Conservation (phyloP, 495 filamentous ascomycete species). For the Aspergillus funiculosus region DNA sequence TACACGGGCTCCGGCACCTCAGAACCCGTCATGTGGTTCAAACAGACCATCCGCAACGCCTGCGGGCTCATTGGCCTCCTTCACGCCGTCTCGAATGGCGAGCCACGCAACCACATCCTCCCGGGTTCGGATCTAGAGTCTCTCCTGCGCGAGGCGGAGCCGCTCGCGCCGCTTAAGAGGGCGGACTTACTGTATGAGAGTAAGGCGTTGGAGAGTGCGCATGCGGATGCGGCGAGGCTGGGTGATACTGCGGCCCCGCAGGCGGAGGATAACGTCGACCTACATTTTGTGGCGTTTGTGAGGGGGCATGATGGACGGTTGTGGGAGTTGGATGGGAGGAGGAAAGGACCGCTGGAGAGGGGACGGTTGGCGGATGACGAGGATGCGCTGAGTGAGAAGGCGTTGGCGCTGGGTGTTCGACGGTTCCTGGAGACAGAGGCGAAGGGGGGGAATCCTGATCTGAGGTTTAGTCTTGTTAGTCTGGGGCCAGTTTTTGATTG, state of each 20-base stretch:
- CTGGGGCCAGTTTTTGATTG: conserved; percentile 61
- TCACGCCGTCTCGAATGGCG: conserved; percentile 65
- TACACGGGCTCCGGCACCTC: conserved; percentile 46
- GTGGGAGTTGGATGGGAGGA: conserved; percentile 80
- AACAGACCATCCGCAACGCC: conserved; percentile 82
- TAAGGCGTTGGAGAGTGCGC: conserved; percentile 62
- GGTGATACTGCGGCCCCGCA: conserved; percentile 70
- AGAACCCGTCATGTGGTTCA: conserved; percentile 78
- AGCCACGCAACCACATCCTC: conserved; percentile 37
- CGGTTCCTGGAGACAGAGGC: conserved; percentile 59
- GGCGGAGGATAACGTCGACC: conserved; percentile 61
- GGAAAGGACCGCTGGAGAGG: conserved; percentile 63
- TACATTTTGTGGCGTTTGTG: conserved; percentile 85
- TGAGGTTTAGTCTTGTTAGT: conserved; percentile 71
- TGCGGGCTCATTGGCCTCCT: conserved; percentile 82
- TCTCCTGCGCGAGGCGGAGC: conserved; percentile 42
- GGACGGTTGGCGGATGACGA: conserved; percentile 50
- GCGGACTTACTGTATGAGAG: conserved; percentile 70
- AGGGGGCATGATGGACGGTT: conserved; percentile 62
- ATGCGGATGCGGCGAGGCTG: conserved; percentile 60
- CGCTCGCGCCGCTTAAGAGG: conserved; percentile 46
- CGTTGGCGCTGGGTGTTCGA: conserved; percentile 52
- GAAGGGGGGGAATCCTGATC: conserved; percentile 52
- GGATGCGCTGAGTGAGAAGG: conserved; percentile 64
- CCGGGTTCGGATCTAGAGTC: conserved; percentile 43